A percentile compares a stretch with the other conserved stretches of the same genome.
These are phyloP conservation scores for Kluyveromyces siamensis DNA, from an alignment of 805 yeast species.

Conservation along the genomic window DNA sequence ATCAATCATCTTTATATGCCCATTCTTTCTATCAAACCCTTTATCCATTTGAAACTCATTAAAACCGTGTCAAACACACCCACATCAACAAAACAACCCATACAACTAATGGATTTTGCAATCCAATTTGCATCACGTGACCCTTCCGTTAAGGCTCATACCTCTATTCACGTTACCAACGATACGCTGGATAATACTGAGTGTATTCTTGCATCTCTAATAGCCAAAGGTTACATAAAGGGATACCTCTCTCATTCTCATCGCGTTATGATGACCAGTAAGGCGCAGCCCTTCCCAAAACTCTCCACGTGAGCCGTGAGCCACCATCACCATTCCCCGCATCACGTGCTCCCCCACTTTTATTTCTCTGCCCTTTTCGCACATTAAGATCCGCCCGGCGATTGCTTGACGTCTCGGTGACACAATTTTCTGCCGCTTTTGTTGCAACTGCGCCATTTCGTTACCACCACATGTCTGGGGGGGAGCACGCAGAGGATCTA, in stretches of 20 bases:
- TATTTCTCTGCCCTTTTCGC: background rate
- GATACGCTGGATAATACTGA: conserved; percentile 48
- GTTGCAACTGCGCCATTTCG: too few species aligned
- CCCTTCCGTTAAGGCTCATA: background rate
- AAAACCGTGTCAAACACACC: conserved; percentile 26
- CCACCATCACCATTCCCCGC: background rate
- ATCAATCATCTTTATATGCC: conserved; percentile 52
- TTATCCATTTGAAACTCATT: conserved; percentile 44
- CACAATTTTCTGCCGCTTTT: too few species aligned
- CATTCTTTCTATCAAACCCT: conserved; percentile 41
- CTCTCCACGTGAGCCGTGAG: conserved; percentile 8
- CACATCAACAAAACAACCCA: background rate
- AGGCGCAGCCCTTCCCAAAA: conserved; percentile 61
- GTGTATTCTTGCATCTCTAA: conserved; percentile 58
- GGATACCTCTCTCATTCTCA: conserved; percentile 79
- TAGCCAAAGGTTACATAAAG: conserved; percentile 50
- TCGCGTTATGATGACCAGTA: conserved; percentile 65
- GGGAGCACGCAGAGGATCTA: too few species aligned
- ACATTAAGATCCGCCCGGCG: too few species aligned
- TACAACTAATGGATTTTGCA: background rate
- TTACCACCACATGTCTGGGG: too few species aligned
- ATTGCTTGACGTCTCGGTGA: too few species aligned
- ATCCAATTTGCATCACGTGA: background rate
- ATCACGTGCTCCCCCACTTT: background rate
- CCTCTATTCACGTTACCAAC: background rate